Conservation (phyloP, 345 rosid genomes). For the Turritis glabra region DNA sequence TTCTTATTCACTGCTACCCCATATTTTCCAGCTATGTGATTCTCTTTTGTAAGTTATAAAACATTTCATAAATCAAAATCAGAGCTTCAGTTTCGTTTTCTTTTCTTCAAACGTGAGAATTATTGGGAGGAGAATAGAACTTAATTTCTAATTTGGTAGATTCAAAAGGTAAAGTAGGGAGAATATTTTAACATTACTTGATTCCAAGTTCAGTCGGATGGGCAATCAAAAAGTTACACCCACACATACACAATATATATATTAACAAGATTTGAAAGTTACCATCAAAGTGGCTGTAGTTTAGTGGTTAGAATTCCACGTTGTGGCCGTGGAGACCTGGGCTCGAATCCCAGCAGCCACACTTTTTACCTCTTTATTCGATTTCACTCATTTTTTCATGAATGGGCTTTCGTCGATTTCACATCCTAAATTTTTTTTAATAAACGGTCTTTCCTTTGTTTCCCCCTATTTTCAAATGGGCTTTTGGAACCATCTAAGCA, state of each 20-base stretch:
- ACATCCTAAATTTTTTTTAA: not conserved
- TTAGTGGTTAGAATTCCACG: conserved; percentile 84
- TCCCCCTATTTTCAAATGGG: not conserved
- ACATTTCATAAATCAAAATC: conserved; percentile 1
- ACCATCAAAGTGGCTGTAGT: conserved; percentile 51
- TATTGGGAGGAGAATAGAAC: conserved; percentile 8
- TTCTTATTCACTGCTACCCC: conserved; percentile 28
- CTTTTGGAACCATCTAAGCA: not conserved
- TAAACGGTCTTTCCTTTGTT: no score
- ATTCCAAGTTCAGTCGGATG: conserved; percentile 26
- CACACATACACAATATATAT: accelerated
- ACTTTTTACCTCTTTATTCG: no score
- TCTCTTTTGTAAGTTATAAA: conserved; percentile 22
- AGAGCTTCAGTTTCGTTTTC: conserved; percentile 28
- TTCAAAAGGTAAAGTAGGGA: conserved; percentile 6
- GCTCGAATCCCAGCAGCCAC: conserved; percentile 93
- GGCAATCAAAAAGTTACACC: conserved; percentile 11
- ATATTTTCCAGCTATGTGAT: conserved; percentile 35
- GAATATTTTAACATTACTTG: not conserved
- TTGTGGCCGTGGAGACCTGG: conserved; percentile 92
- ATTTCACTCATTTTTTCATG: no score
- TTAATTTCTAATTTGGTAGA: not conserved
- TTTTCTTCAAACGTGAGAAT: conserved; percentile 29
- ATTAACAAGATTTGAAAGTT: accelerated
- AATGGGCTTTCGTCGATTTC: not conserved